Evolutionary conservation across 169 alveolate species (phyloP), one percentile per base, ranked within the genome.

Genomic region (Cryptosporidium tyzzeri): DNA sequence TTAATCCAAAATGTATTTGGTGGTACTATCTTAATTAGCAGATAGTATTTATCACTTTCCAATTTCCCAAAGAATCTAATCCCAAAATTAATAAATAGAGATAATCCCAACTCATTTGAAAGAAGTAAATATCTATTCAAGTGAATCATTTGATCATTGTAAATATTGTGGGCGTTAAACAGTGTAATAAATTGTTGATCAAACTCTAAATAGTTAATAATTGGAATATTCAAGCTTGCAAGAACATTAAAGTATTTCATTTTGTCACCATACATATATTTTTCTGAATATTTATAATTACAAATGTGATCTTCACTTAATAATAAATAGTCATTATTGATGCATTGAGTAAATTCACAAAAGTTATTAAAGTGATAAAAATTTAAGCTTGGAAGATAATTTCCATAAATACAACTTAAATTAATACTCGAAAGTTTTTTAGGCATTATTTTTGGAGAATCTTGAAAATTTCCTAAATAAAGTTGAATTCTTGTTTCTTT

Each of bases 1-100:
- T 80, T 80, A 16, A 31, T 18, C 89, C 89, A 80, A 39, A 80
- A 80, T 61, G 74, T 45, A 12, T 65, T 29, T 21, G 89, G 89
- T 29, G 89, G 89, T 8, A 59, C 55, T 29, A 80, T 44, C 21
- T 65, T 80, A 21, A 80, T 41, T 23, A 80, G 59, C 33, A 59
- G 23, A 59, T 65, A 80, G 68, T 80, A 80, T 45, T 62, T 80
- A 16, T 62, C 51, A 65, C n/a, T 18, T 10, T 44, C 44, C 41
- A 23, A 23, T 41, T 73, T 65, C 6, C 45, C 74, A 35, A 80
- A 65, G 37, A 80, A 80, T 9, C 75, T 80, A 80, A 80, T 14
- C 18, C 89, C 89, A 65, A 80, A 65, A n/a, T 55, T 80, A n/a
- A 80, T 80, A 16, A 45, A 39, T 8, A 45, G 44, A 12, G 75